Evolutionary conservation across 2,329 filamentous ascomycete genomes (phyloP).

Genomic region (Orbilia blumenaviensis): DNA sequence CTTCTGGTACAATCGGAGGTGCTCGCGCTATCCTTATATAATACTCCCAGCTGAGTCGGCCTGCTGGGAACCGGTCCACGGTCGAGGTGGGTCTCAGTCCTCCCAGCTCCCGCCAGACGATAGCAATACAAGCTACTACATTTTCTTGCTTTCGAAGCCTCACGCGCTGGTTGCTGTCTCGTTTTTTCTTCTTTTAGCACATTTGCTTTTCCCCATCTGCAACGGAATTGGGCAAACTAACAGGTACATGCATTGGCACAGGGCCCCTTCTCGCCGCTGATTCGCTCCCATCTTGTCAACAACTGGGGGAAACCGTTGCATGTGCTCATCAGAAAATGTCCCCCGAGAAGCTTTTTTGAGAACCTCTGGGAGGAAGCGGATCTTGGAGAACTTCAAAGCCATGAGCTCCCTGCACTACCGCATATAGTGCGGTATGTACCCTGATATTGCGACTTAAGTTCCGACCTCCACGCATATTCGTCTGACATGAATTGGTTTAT

Average conservation of each 20-base stretch:
- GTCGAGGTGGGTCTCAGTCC: conserved; percentile 5
- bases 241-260: conserved; percentile 19
- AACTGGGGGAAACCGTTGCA: conserved; percentile 38
- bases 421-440: neutral
- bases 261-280: neutral
- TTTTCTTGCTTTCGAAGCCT: neutral
- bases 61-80: conserved; percentile 4
- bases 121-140: neutral
- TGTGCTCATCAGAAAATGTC: conserved; percentile 34
- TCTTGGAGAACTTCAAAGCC: conserved; percentile 15
- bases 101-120: neutral
- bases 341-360: neutral
- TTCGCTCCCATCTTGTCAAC: conserved; percentile 22
- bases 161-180: neutral
- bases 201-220: neutral
- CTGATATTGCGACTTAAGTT: conserved; percentile 15
- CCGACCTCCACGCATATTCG: conserved; percentile 9
- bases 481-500: conserved; percentile 20
- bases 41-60: neutral
- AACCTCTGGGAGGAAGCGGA: conserved; percentile 14
- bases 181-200: conserved; percentile 9
- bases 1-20: conserved; percentile 13
- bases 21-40: conserved; percentile 18
- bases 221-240: conserved; percentile 6
- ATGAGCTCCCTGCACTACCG: conserved; percentile 49